Evolutionary conservation across 140 eudicot species (phyloP), one percentile per base, ranked within the genome.

Genomic region (Bidens hawaiensis): DNA sequence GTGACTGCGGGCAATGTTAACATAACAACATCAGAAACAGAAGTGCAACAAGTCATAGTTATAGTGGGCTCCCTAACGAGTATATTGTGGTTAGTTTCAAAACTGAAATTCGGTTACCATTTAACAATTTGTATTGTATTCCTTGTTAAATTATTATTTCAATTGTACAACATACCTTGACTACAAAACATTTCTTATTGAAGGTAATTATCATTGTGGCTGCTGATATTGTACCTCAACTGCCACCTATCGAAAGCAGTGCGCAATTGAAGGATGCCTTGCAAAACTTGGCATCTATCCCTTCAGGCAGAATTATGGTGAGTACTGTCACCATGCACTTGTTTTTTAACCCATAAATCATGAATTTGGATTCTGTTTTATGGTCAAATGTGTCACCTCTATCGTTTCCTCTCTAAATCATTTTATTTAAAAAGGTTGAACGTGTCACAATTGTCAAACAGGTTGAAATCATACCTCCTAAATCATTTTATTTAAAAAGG

Each of bases 151-250:
- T 19, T 30, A 42, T 42, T 42, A 3, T 42, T 4, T 3, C 4
- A 42, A 13, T 9, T 5, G 34, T 30, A 4, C 4, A 31, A 31
- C 10, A 5, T 31, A 4, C 14, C 13, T 34, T 33, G 41, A 34
- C 41, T 34, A 9, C 8, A 34, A 34, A 6, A 9, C 10, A 34
- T 34, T 62, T 64, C 4, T 42, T 47, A 55, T 52, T 72, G 45
- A 74, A 89, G 97, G 70, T 89, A 68, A 89, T 95, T 6, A 70
- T 89, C 53, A 69, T 89, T 71, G 97, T 83, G 79, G 93, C 93
- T 76, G 97, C 95, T 18, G 85, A 75, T 60, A 95, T 95, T 54
- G 82, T 76, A 22, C 63, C 79, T 73, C 81, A 83, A 68, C 67
- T 89, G 73, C 97, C 97, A 12, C 59, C 85, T 18, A 81, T 89